Evolutionary conservation across 1,139 yeast genomes (phyloP), one percentile per base, ranked within the genome.

Genomic region (Kodamaea arcana): DNA sequence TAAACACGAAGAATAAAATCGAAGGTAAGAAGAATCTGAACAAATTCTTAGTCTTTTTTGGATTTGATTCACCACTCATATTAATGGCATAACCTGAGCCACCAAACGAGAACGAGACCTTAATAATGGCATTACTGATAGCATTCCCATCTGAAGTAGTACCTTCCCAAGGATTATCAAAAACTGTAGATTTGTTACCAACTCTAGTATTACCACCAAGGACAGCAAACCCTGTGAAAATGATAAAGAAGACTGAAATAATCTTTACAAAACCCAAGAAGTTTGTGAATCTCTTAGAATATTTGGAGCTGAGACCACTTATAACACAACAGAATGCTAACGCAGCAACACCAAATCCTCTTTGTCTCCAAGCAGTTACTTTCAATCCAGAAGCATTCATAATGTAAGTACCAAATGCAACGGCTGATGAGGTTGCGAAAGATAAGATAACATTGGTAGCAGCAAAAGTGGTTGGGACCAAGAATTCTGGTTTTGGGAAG

Each of bases 391-490:
- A 66, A 24, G 74, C 73, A 32, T 51, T 51, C 32, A 63, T 51
- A 25, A 66, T 52, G 38, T 68, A 68, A 15, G 53, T 50, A 20
- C 69, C 70, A 46, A 67, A 66, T 0, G 73, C 72, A 25, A 62
- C 54, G 4, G 72, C 72, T 9, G 69, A 62, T n/a, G 66, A 54
- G 4, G 65, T 65, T 15, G 62, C 45, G 40, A 61, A 69, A 3
- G 72, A 65, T 27, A 69, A 52, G 12, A 63, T 45, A 24, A 69
- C 66, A 13, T 56, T 54, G 8, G 61, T 59, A 4, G 73, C 74
- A 3, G 74, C 73, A 45, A 59, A 69, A 13, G 62, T 51, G 3
- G 65, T 63, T 26, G 74, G 68, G 26, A 69, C 55, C 47, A 67
- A 46, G 40, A 58, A 66, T 28, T 57, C 51, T 7, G 74, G 72